These are phyloP conservation scores for Coemansia aciculifera DNA, from an alignment of 192 early-diverging fungal species.

Conservation along the genomic window DNA sequence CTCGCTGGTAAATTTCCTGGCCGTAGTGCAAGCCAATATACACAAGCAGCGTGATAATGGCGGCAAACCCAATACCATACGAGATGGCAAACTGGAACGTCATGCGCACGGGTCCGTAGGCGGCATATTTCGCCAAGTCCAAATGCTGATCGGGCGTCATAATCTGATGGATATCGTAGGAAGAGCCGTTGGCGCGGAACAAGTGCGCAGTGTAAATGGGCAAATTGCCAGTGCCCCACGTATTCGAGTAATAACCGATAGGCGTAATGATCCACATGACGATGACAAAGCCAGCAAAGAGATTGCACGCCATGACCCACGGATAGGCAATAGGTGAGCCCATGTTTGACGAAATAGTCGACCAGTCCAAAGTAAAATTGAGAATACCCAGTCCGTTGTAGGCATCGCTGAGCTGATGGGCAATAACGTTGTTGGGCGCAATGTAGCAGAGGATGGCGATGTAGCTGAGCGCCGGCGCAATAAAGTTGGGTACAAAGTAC, in stretches of 20 bases:
- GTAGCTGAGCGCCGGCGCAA: slow-evolving; percentile 66
- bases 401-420: slow-evolving; percentile 49
- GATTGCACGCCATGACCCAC: slow-evolving; percentile 69
- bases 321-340: slow-evolving; percentile 71
- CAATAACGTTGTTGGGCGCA: slow-evolving; percentile 46
- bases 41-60: slow-evolving; percentile 70
- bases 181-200: slow-evolving; percentile 59
- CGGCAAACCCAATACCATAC: slow-evolving; percentile 70
- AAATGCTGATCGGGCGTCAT: slow-evolving; percentile 59
- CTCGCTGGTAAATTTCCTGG: slow-evolving; percentile 61
- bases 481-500: slow-evolving; percentile 64
- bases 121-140: slow-evolving; percentile 61
- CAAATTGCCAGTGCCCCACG: slow-evolving; percentile 60
- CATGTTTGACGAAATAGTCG: slow-evolving; percentile 58
- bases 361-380: slow-evolving; percentile 78
- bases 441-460: slow-evolving; percentile 67
- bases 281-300: slow-evolving; percentile 67
- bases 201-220: slow-evolving; percentile 67
- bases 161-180: slow-evolving; percentile 61
- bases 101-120: slow-evolving; percentile 69
- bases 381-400: slow-evolving; percentile 69
- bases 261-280: slow-evolving; percentile 78
- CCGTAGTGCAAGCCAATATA: slow-evolving; percentile 70
- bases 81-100: slow-evolving; percentile 70
- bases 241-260: slow-evolving; percentile 67